A percentile compares a stretch with the other conserved stretches of the same genome.
Conservation (phyloP, 441 rosid genomes). For the Adansonia grandidieri region DNA sequence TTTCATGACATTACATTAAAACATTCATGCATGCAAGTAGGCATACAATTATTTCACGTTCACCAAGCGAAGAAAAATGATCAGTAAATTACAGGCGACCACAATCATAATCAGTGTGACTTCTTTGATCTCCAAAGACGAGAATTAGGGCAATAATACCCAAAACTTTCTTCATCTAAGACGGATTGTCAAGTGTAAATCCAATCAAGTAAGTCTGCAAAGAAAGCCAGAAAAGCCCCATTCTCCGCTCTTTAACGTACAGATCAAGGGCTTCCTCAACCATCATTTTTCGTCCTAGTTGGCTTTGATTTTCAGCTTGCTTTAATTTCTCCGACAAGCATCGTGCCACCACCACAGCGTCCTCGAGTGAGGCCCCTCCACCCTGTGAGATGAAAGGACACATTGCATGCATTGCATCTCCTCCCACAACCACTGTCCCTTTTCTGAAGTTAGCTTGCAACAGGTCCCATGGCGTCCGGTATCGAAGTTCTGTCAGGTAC, state of each 20-base stretch:
- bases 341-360: conserved; percentile 50
- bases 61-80: background rate
- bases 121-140: conserved; percentile 36
- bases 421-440: conserved; percentile 48
- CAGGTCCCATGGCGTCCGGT: conserved; percentile 52
- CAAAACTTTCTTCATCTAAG: conserved; percentile 25
- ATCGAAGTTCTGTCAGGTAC: conserved; percentile 38
- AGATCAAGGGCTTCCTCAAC: conserved; percentile 38
- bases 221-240: conserved; percentile 45
- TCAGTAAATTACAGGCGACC: conserved; percentile 37
- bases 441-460: conserved; percentile 34
- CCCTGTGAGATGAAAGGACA: conserved; percentile 65
- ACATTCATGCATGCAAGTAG: too few species aligned
- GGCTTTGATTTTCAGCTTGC: background rate
- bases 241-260: conserved; percentile 45
- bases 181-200: background rate
- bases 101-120: conserved; percentile 46
- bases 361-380: conserved; percentile 54
- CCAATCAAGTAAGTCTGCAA: conserved; percentile 47
- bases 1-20: too few species aligned
- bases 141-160: conserved; percentile 33
- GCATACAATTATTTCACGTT: too few species aligned
- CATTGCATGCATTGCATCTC: conserved; percentile 32
- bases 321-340: conserved; percentile 35
- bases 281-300: background rate